These are phyloP conservation scores for Aphanomyces euteiches DNA, from an alignment of 352 stramenopile species.

Conservation along the genomic window DNA sequence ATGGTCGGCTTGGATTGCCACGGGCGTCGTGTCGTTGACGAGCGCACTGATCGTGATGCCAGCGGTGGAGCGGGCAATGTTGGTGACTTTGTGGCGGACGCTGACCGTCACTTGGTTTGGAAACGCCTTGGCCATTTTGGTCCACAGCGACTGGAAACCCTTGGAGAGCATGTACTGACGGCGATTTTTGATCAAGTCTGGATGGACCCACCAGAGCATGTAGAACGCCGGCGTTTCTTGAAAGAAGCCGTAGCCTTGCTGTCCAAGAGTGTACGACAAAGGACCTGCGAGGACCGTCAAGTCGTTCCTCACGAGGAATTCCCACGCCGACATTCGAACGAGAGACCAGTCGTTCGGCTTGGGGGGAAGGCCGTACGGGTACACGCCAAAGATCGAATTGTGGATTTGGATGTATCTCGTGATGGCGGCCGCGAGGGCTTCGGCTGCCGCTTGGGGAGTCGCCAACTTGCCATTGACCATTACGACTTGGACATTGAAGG, in stretches of 20 bases:
- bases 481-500: not conserved
- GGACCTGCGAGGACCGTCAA: not conserved
- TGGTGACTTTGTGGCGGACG: no score
- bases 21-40: no score
- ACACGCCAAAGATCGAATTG: not conserved
- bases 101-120: not conserved
- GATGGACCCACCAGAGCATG: constrained; percentile 13
- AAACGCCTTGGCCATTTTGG: not conserved
- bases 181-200: not conserved
- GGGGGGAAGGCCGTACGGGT: not conserved
- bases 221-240: not conserved
- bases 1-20: not conserved
- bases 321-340: not conserved
- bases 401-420: not conserved
- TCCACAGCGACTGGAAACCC: not conserved
- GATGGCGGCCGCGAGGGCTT: not conserved
- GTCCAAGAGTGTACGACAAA: not conserved
- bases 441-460: not conserved
- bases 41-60: no score
- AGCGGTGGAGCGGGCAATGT: no score
- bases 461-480: not conserved
- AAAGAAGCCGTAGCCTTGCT: constrained; percentile 7
- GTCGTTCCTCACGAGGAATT: constrained; percentile 3
- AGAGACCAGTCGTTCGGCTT: not conserved
- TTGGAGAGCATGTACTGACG: not conserved